These are phyloP conservation scores for Sequoiadendron giganteum DNA, from an alignment of 75 land plant genomes.

Conservation along the genomic window DNA sequence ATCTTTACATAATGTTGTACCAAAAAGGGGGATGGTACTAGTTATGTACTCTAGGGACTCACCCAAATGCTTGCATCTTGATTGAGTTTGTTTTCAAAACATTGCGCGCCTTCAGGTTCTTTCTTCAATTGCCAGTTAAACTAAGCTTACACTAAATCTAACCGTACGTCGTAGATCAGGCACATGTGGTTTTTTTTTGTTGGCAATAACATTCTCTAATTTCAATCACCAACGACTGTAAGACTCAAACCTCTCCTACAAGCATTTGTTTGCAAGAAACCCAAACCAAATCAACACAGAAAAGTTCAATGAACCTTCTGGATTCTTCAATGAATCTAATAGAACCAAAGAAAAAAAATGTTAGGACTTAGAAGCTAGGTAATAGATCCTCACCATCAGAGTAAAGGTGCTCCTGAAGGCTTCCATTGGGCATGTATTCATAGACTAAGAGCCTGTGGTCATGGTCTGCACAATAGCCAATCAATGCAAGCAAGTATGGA, in stretches of 20 bases:
- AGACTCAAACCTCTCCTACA: not conserved
- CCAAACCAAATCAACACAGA: not conserved
- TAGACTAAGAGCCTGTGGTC: slow-evolving; percentile 67
- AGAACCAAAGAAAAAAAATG: not conserved
- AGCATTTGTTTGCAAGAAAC: not conserved
- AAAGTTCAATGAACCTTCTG: not conserved
- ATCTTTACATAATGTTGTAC: not conserved
- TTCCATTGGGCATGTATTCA: slow-evolving; percentile 77
- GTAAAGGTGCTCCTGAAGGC: slow-evolving; percentile 66
- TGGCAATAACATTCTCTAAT: not conserved
- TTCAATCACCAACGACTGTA: not conserved
- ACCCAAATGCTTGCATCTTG: not conserved
- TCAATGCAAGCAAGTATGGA: slow-evolving; percentile 51
- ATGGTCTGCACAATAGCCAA: slow-evolving; percentile 87
- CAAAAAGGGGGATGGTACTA: not conserved
- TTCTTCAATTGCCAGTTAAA: not conserved
- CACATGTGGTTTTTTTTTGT: not conserved
- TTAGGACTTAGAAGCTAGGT: not conserved
- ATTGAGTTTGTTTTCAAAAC: not conserved
- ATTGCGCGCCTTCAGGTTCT: not conserved
- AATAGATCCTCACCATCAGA: not conserved
- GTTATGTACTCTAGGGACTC: not conserved
- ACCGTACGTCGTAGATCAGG: not conserved
- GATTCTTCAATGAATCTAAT: not conserved
- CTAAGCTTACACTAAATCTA: not conserved